Evolutionary conservation across 2,329 filamentous ascomycete genomes (phyloP).

Genomic region (Arthrobotrys musiformis): DNA sequence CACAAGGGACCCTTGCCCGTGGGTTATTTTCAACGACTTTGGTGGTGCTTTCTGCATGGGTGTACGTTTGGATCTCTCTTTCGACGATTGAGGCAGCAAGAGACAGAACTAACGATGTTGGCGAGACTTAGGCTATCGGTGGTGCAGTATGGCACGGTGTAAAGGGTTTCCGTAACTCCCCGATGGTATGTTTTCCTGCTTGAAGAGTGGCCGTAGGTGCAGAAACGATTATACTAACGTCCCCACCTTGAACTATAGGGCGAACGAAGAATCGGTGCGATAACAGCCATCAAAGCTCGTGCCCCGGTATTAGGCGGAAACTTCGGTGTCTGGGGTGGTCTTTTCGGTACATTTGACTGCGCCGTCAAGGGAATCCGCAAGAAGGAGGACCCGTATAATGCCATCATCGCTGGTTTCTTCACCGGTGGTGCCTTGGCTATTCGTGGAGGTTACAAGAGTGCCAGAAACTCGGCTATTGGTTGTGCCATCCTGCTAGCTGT

Average conservation of each 20-base stretch:
- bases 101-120: conserved; percentile 29
- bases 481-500: conserved; percentile 94
- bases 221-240: not conserved
- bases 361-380: conserved; percentile 91
- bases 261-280: conserved; percentile 91
- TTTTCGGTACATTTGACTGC: conserved; percentile 97
- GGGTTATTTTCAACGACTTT: conserved; percentile 96
- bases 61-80: conserved; percentile 69
- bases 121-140: conserved; percentile 72
- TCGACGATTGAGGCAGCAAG: not conserved
- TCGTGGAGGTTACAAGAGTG: conserved; percentile 88
- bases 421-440: conserved; percentile 92
- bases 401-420: conserved; percentile 96
- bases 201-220: not conserved
- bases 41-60: conserved; percentile 97
- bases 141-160: conserved; percentile 95
- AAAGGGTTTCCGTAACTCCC: conserved; percentile 90
- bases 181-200: conserved; percentile 61
- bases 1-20: conserved; percentile 94
- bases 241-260: conserved; percentile 69
- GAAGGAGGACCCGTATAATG: conserved; percentile 99
- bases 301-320: conserved; percentile 96
- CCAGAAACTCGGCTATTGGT: conserved; percentile 94
- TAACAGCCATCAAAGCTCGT: conserved; percentile 97
- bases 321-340: conserved; percentile 96